Evolutionary conservation across 345 rosid genomes (phyloP).

Genomic region (Populus deltoides): DNA sequence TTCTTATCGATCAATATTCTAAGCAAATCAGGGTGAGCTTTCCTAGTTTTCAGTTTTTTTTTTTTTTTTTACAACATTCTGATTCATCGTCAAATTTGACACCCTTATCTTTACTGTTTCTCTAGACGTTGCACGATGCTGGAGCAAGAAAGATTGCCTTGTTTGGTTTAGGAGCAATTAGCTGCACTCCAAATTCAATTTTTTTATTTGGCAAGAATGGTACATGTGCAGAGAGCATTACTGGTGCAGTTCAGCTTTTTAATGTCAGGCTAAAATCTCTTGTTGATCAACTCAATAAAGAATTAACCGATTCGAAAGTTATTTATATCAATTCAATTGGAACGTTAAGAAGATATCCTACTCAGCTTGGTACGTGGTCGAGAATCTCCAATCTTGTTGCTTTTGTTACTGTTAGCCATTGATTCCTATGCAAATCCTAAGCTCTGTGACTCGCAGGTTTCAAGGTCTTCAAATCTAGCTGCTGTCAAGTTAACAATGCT

Average conservation of each 20-base stretch:
- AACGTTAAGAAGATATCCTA: no score
- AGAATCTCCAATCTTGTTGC: no score
- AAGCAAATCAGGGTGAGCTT: constrained; percentile 15
- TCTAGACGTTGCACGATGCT: constrained; percentile 18
- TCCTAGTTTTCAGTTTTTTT: neutral
- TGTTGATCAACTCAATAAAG: constrained; percentile 13
- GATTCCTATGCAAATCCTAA: no score
- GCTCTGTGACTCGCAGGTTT: no score
- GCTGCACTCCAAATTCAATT: constrained; percentile 26
- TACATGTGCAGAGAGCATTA: constrained; percentile 32
- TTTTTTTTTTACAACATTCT: neutral
- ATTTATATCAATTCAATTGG: constrained; percentile 4
- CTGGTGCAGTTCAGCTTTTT: constrained; percentile 25
- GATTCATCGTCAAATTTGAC: neutral
- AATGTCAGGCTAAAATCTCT: constrained; percentile 23
- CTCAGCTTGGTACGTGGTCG: no score
- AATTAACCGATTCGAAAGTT: constrained; percentile 12
- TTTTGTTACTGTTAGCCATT: no score
- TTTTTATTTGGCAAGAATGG: constrained; percentile 15
- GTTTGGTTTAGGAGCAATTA: constrained; percentile 29
- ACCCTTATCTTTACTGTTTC: neutral
- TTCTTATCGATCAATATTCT: constrained; percentile 21
- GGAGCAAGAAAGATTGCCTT: constrained; percentile 38
- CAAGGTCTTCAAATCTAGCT: no score
- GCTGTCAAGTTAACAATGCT: no score